Percentiles rank a stretch among this genome's conserved stretches.
Conservation (phyloP, 1,284 basidiomycete genomes). For the Puccinia polysora region DNA sequence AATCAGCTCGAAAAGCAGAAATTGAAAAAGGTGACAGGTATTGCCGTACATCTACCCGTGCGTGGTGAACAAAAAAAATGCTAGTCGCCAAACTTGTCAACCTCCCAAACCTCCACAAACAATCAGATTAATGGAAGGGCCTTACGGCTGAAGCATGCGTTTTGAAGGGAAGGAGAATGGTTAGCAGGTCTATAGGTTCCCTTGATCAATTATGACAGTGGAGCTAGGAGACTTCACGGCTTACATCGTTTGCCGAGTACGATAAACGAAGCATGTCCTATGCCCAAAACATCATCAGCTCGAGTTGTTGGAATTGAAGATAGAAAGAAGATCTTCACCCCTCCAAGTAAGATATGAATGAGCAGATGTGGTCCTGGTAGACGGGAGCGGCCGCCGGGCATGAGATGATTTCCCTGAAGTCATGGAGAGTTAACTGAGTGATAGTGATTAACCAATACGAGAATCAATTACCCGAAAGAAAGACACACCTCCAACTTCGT, state of each 20-base stretch:
- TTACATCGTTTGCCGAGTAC: slow-evolving; percentile 37
- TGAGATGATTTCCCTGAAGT: slow-evolving; percentile 12
- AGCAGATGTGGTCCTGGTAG: slow-evolving; percentile 31
- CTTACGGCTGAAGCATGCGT: slow-evolving; percentile 16
- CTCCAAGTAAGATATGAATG: slow-evolving; percentile 24
- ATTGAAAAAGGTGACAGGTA: neutral
- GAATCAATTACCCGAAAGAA: neutral
- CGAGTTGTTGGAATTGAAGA: neutral
- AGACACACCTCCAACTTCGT: slow-evolving; percentile 23
- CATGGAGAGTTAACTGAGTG: neutral
- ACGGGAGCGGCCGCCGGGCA: neutral
- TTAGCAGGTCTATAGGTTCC: too few species aligned
- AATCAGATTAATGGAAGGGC: neutral
- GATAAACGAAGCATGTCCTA: slow-evolving; percentile 26
- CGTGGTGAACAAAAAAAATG: slow-evolving; percentile 1
- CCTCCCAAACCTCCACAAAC: neutral
- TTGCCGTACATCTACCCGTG: neutral
- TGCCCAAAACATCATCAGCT: neutral
- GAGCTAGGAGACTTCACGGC: too few species aligned
- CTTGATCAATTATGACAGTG: too few species aligned
- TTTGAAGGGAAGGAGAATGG: too few species aligned
- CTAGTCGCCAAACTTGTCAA: neutral
- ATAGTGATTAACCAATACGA: neutral
- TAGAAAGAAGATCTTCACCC: slow-evolving; percentile 1
- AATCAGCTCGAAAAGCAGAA: neutral